Conservation (phyloP, 2,329 filamentous ascomycete species). For the Claviceps sp. region DNA sequence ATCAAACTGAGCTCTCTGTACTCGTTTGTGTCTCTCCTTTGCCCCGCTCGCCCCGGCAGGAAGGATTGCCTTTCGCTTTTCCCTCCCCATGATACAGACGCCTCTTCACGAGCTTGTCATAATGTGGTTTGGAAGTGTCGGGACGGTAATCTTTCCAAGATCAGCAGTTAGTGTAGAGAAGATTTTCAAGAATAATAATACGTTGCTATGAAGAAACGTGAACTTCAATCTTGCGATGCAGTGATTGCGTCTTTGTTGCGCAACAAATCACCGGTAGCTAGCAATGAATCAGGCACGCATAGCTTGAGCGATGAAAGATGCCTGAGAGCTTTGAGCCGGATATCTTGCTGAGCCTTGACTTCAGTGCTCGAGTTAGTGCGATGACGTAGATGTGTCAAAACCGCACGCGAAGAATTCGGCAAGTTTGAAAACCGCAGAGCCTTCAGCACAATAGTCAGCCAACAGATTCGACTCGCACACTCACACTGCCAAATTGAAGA, state of each 20-base stretch:
- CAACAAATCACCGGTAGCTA: not conserved
- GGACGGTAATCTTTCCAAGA: not conserved
- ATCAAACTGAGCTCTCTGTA: constrained; percentile 20
- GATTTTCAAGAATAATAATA: not conserved
- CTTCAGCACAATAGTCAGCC: not conserved
- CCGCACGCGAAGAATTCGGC: not conserved
- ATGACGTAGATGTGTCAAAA: not conserved
- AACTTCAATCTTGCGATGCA: not conserved
- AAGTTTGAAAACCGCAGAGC: not conserved
- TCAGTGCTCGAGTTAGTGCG: not conserved
- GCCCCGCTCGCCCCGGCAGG: constrained; percentile 18
- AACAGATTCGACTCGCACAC: constrained; percentile 2
- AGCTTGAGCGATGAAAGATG: not conserved
- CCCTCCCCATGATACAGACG: constrained; percentile 20
- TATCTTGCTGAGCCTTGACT: not conserved
- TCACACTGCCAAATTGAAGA: constrained; percentile 2
- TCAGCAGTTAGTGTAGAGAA: not conserved
- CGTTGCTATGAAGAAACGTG: not conserved
- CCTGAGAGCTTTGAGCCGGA: not conserved
- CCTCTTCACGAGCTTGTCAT: constrained; percentile 4
- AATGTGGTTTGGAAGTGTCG: not conserved
- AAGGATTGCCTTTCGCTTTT: constrained; percentile 16
- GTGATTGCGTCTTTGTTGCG: not conserved
- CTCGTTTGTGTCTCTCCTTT: constrained; percentile 23
- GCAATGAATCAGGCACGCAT: not conserved